Evolutionary conservation across 1,139 yeast species (phyloP).

Genomic region (Kurtzmaniella quercitrusa): DNA sequence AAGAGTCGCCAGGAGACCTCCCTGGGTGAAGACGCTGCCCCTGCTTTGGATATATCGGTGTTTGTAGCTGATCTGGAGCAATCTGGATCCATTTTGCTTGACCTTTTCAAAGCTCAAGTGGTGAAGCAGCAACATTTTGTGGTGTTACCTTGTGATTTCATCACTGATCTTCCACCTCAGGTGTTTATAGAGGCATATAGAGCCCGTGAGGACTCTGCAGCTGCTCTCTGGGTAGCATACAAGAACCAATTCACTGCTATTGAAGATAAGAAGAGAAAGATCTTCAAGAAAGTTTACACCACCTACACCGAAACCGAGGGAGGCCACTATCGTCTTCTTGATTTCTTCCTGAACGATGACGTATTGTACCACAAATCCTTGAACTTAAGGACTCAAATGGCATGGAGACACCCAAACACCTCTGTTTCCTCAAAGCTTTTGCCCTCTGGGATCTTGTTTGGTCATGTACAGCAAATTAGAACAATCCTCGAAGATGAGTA

Average conservation of each 20-base stretch:
- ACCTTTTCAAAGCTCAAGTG: slow-evolving; percentile 41
- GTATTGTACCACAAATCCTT: slow-evolving; percentile 67
- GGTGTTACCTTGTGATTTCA: slow-evolving; percentile 86
- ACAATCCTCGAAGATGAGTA: slow-evolving; percentile 29
- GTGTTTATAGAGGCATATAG: slow-evolving; percentile 81
- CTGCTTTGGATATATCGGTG: slow-evolving; percentile 31
- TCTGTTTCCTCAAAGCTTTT: slow-evolving; percentile 71
- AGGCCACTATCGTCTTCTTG: slow-evolving; percentile 55
- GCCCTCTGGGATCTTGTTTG: slow-evolving; percentile 78
- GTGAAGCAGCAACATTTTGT: slow-evolving; percentile 53
- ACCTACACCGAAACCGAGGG: slow-evolving; percentile 53
- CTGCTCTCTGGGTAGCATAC: slow-evolving; percentile 72
- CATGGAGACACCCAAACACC: slow-evolving; percentile 82
- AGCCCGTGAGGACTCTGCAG: slow-evolving; percentile 57
- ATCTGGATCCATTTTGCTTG: slow-evolving; percentile 61
- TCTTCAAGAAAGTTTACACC: slow-evolving; percentile 45
- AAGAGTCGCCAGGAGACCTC: slow-evolving; percentile 8
- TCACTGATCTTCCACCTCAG: slow-evolving; percentile 89
- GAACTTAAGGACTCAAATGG: slow-evolving; percentile 76
- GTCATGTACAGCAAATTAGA: slow-evolving; percentile 49
- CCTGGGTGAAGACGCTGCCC: neutral
- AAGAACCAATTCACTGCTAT: slow-evolving; percentile 64
- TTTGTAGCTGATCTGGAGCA: slow-evolving; percentile 42
- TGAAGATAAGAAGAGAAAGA: slow-evolving; percentile 62
- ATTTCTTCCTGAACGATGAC: slow-evolving; percentile 61